Evolutionary conservation across 331 rosid species (phyloP).

Genomic region (Ulmus americana): DNA sequence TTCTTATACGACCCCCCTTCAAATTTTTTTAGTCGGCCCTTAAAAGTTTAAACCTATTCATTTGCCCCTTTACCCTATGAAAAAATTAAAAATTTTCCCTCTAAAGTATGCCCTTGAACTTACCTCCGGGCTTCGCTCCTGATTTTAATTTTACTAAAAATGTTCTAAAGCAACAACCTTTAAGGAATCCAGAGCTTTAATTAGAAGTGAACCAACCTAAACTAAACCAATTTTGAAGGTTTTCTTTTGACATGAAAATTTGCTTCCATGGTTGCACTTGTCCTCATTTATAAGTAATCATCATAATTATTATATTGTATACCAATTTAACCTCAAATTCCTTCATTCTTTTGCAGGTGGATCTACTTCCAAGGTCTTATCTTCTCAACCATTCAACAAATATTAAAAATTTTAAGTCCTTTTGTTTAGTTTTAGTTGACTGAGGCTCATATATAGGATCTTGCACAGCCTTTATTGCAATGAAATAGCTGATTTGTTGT

Average conservation of each 20-base stretch:
- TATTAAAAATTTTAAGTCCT: not conserved
- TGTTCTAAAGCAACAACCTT: too few species aligned
- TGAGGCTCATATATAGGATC: not conserved
- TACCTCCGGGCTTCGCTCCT: too few species aligned
- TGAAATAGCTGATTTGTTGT: not conserved
- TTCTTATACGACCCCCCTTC: too few species aligned
- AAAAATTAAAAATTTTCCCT: too few species aligned
- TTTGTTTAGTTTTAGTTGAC: conserved; percentile 5
- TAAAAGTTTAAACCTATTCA: too few species aligned
- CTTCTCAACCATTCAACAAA: conserved; percentile 1
- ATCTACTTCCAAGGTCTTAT: not conserved
- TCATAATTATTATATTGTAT: not conserved
- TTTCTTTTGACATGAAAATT: not conserved
- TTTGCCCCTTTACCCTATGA: too few species aligned
- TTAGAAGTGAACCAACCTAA: too few species aligned
- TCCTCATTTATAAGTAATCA: not conserved
- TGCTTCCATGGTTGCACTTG: not conserved
- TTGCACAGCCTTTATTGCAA: not conserved
- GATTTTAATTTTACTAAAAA: too few species aligned
- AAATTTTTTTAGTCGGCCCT: too few species aligned
- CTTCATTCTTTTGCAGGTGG: conserved; percentile 5
- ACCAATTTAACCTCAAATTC: not conserved
- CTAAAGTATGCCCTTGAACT: too few species aligned
- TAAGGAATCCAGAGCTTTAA: too few species aligned
- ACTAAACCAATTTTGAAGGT: too few species aligned